Conservation (phyloP, 1,284 basidiomycete species). For the Fomitiporia mediterranea region DNA sequence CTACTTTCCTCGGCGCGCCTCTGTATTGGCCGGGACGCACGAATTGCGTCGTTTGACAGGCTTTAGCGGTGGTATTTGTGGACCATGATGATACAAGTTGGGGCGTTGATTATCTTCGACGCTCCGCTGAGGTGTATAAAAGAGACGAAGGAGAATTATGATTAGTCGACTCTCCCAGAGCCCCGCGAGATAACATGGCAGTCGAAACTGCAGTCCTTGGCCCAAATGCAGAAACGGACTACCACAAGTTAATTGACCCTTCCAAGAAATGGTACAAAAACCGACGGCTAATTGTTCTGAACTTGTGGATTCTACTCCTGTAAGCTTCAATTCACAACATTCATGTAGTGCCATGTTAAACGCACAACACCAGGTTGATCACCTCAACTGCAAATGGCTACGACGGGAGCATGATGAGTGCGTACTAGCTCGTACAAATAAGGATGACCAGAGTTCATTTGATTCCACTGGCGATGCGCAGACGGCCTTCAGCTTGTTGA, state of each 20-base stretch:
- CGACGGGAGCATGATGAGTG: constrained; percentile 31
- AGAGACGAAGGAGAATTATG: not conserved
- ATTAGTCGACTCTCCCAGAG: not conserved
- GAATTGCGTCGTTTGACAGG: too few relatives aligned
- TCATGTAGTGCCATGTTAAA: not conserved
- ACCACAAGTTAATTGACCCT: constrained; percentile 23
- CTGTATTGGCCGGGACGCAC: not conserved
- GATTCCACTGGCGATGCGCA: constrained; percentile 14
- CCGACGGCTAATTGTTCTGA: constrained; percentile 29
- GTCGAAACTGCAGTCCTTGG: not conserved
- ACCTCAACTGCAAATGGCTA: constrained; percentile 35
- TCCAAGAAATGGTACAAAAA: constrained; percentile 26
- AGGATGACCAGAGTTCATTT: not conserved
- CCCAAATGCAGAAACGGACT: constrained; percentile 11
- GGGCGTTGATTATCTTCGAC: too few relatives aligned
- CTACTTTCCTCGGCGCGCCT: not conserved
- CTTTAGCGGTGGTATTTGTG: too few relatives aligned
- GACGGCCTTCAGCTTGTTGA: constrained; percentile 37
- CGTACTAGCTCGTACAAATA: not conserved
- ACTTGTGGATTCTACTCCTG: constrained; percentile 36
- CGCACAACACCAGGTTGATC: constrained; percentile 30
- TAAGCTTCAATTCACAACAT: constrained; percentile 21
- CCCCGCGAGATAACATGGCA: not conserved
- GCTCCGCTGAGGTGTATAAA: not conserved
- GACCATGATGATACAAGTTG: too few relatives aligned